phyloP scores from a whole-genome alignment of 1,284 basidiomycete genomes.

The Apiotrichum porosum region DNA sequence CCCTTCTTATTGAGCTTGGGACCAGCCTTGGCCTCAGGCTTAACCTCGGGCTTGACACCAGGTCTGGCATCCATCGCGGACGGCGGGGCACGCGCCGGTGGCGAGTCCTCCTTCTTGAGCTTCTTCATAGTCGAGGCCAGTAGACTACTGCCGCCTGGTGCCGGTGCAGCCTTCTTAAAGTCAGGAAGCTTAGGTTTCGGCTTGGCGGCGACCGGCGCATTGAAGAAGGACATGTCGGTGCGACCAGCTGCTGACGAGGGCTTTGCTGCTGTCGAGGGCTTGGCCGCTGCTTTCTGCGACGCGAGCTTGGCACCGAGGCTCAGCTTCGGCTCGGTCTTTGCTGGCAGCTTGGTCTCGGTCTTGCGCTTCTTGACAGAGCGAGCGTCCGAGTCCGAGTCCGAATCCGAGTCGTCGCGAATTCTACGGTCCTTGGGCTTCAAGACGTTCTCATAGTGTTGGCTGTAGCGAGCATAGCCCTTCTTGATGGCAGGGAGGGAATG shows the following conservation, averaged over 20 bases:
- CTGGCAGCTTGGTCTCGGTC: background rate
- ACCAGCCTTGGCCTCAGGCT: background rate
- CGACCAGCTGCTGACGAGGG: background rate
- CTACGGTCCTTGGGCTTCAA: conserved; percentile 14
- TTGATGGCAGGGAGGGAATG: conserved; percentile 13
- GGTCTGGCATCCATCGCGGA: background rate
- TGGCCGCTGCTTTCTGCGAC: too few relatives aligned
- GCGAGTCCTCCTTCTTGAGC: conserved; percentile 12
- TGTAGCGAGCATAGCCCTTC: conserved; percentile 20
- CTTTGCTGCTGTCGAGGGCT: background rate
- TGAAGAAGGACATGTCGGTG: conserved; percentile 36
- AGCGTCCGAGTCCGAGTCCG: background rate
- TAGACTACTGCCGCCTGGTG: background rate
- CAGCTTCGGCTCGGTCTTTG: too few relatives aligned
- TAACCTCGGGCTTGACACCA: background rate
- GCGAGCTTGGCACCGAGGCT: too few relatives aligned
- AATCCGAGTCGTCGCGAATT: conserved; percentile 5
- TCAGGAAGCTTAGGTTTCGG: conserved; percentile 22
- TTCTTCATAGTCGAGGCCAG: conserved; percentile 8
- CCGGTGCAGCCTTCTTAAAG: conserved; percentile 21
- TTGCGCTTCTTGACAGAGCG: conserved; percentile 22
- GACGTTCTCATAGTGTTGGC: conserved; percentile 10
- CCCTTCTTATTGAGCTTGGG: conserved; percentile 37
- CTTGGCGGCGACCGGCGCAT: conserved; percentile 9
- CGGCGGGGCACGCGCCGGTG: background rate